Evolutionary conservation across 805 yeast genomes (phyloP), one percentile per base, ranked within the genome.

Genomic region (Vanderwaltozyma tropicalis): DNA sequence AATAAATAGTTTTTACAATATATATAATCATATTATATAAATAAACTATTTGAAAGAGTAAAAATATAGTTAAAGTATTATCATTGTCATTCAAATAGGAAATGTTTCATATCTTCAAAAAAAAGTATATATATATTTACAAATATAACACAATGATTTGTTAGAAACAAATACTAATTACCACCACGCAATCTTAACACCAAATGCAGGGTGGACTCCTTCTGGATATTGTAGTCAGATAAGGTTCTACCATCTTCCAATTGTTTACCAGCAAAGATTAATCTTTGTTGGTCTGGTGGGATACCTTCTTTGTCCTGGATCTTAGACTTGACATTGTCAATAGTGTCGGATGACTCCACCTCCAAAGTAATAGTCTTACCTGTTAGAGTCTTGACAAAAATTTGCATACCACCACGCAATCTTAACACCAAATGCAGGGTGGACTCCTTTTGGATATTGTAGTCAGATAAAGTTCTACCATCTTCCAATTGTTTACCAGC

Each of bases 261-360:
- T 59, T 44, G 46, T 58, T 76, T 76, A 72, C 81, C 82, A 30
- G 82, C 82, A 43, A 76, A 76, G 44, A 76, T 76, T 48, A 76
- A 64, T 66, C 81, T 68, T 51, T 76, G 81, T 56, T 75, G 81
- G 59, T 75, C 81, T 40, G 81, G 80, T 47, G 81, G 81, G 49
- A 75, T 75, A 49, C 81, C 81, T 58, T 75, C 80, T 57, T 75
- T 76, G 56, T 76, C 81, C 61, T 76, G 81, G 41, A 76, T 76
- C 61, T 74, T 75, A 45, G 87, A 71, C 69, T 84, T 86, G 61
- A 86, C 95, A 52, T 84, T 84, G 70, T 85, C 95, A 57, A 86
- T 84, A 43, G 95, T 84, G 71, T 86, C 95, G 34, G 94, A 83
- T 38, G 95, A 84, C 68, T 85, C 95, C 46, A 85, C 95, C 69